Percentiles rank a stretch among this genome's conserved stretches.
Evolutionary conservation across 169 alveolate species (phyloP).

Genomic region (Eimeria acervulina): DNA sequence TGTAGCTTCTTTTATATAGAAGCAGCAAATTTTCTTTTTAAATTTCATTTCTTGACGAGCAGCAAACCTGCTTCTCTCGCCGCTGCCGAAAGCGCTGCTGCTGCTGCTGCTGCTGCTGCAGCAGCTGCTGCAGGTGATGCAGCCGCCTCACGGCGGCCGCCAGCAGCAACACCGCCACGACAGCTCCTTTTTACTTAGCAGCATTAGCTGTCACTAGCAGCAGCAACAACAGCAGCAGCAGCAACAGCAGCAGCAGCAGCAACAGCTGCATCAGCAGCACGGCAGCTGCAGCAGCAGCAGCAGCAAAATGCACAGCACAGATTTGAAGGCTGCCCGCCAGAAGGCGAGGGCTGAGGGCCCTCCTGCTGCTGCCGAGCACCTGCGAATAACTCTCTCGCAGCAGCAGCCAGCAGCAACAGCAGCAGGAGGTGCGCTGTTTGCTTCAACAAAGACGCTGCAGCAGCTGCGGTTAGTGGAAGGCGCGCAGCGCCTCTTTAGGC

Average conservation of each 20-base stretch:
- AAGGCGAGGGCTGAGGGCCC: background rate
- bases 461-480: background rate
- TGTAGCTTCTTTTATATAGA: background rate
- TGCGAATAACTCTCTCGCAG: background rate
- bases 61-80: background rate
- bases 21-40: no score
- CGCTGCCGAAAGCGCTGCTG: no score
- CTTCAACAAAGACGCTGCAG: background rate
- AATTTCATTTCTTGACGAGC: background rate
- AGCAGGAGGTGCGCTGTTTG: no score
- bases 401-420: slow-evolving; percentile 13
- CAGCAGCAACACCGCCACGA: slow-evolving; percentile 8
- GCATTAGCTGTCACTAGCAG: background rate
- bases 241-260: background rate
- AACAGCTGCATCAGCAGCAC: background rate
- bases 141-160: background rate
- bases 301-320: slow-evolving; percentile 32
- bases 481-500: slow-evolving; percentile 6
- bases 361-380: background rate
- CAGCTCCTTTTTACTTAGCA: background rate
- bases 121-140: background rate
- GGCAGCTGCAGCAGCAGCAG: background rate
- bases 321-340: slow-evolving; percentile 7
- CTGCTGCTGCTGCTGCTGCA: background rate
- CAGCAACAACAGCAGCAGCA: no score